phyloP scores from a whole-genome alignment of 345 rosid species.

The Eucalyptus cladocalyx region DNA sequence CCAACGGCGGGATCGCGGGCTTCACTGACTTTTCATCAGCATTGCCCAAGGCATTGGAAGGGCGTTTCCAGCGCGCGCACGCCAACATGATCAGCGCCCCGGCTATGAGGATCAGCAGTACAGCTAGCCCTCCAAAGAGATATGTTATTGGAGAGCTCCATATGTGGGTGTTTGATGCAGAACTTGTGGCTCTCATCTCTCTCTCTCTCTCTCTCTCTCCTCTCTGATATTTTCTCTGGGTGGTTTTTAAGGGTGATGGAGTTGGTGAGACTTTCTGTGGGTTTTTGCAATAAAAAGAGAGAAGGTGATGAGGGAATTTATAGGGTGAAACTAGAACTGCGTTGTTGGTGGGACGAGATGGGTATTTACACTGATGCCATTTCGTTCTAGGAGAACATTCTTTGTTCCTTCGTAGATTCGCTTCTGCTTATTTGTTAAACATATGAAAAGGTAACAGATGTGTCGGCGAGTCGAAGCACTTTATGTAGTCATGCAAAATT shows the following conservation, averaged over 20 bases:
- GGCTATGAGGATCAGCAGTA: slow-evolving; percentile 4
- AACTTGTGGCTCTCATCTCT: neutral
- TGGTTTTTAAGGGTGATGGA: neutral
- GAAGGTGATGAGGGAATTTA: neutral
- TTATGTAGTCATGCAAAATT: neutral
- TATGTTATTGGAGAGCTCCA: slow-evolving; percentile 13
- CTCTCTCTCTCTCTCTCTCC: neutral
- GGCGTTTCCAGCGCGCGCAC: neutral
- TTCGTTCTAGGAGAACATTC: neutral
- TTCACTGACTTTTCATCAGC: neutral
- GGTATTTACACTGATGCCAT: neutral
- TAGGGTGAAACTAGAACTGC: neutral
- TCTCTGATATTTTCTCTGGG: neutral
- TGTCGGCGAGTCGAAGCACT: neutral
- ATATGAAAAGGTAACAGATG: neutral
- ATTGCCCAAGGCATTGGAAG: neutral
- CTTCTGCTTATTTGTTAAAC: neutral
- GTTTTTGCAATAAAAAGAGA: neutral
- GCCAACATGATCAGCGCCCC: slow-evolving; percentile 11
- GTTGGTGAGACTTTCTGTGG: neutral
- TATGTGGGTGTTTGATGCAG: neutral
- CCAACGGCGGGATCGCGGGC: neutral
- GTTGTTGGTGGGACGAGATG: neutral
- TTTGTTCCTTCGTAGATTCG: neutral
- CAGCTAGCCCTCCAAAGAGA: slow-evolving; percentile 14